phyloP scores from a whole-genome alignment of 2,329 filamentous ascomycete genomes.

The Ascochyta koolunga region DNA sequence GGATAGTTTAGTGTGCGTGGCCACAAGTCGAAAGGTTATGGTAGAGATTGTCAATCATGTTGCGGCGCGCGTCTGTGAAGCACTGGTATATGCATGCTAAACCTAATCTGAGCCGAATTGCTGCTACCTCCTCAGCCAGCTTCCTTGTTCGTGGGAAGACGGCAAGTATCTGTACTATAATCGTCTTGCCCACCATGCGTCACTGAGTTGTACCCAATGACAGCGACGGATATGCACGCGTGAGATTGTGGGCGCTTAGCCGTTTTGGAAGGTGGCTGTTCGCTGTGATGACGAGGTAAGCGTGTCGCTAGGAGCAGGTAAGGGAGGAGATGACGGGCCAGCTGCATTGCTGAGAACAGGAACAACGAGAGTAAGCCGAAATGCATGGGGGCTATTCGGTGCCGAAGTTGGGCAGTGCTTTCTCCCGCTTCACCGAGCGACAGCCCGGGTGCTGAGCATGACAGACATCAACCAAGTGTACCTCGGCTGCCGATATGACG shows the following conservation, averaged over 20 bases:
- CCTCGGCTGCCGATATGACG: neutral
- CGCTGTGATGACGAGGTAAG: neutral
- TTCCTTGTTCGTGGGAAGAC: neutral
- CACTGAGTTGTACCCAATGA: neutral
- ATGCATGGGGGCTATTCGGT: neutral
- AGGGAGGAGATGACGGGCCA: neutral
- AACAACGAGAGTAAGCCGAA: conserved; percentile 6
- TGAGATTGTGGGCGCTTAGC: conserved; percentile 6
- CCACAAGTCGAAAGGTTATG: neutral
- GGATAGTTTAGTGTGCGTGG: neutral
- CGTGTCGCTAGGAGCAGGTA: neutral
- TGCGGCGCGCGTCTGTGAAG: neutral
- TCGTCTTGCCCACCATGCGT: neutral
- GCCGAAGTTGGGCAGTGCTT: conserved; percentile 6
- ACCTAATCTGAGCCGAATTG: neutral
- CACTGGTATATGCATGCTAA: neutral
- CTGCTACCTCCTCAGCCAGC: neutral
- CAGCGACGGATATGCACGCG: neutral
- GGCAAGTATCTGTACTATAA: neutral
- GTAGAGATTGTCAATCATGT: neutral
- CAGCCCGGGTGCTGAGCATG: neutral
- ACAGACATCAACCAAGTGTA: neutral
- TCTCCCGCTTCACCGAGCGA: neutral
- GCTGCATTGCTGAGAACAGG: neutral
- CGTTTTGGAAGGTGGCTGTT: conserved; percentile 11